These are phyloP conservation scores for Panaeolus papilionaceus DNA, from an alignment of 768 basidiomycete species.

Conservation along the genomic window DNA sequence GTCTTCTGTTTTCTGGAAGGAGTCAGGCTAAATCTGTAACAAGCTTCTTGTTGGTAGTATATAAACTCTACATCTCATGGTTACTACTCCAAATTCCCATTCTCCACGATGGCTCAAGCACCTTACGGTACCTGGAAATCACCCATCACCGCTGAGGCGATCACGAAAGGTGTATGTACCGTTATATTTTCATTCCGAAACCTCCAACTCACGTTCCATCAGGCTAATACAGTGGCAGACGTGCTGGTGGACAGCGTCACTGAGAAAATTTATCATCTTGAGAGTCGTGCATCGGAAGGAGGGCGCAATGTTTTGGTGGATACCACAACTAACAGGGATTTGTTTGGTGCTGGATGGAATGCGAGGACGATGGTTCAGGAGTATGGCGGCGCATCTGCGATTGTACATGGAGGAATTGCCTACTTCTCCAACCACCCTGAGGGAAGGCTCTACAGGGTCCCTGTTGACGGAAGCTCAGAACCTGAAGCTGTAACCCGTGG, in stretches of 20 bases:
- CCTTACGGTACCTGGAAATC: constrained; percentile 68
- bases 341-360: constrained; percentile 59
- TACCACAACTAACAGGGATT: constrained; percentile 49
- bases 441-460: constrained; percentile 54
- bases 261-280: constrained; percentile 48
- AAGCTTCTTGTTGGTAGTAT: not conserved
- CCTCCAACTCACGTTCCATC: not conserved
- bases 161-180: constrained; percentile 48
- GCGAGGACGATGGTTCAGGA: constrained; percentile 67
- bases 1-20: not conserved
- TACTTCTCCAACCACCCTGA: constrained; percentile 63
- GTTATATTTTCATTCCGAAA: constrained; percentile 49
- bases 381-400: constrained; percentile 69
- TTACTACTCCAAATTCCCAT: not conserved
- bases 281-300: constrained; percentile 30
- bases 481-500: constrained; percentile 73
- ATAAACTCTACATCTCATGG: not conserved
- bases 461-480: constrained; percentile 38
- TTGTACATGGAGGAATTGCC: constrained; percentile 49
- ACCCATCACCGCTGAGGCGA: constrained; percentile 52
- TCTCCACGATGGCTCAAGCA: constrained; percentile 29
- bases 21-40: not conserved
- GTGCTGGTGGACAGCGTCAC: constrained; percentile 58
- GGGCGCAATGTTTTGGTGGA: constrained; percentile 59
- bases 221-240: not conserved